Evolutionary conservation across 192 early-diverging fungal species (phyloP).

Genomic region (Oehlia diaphana): DNA sequence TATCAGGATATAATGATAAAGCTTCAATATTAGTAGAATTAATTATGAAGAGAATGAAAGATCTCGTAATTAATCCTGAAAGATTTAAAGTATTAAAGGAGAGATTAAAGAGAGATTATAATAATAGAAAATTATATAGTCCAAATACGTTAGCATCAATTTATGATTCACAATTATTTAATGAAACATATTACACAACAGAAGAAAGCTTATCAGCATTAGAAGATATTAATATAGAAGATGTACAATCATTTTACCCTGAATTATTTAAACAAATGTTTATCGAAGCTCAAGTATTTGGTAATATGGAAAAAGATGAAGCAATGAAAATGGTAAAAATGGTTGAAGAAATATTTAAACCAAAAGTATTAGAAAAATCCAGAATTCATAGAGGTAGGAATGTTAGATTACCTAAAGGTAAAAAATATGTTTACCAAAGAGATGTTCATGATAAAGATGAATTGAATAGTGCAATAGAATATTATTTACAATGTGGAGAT

Average conservation of each 20-base stretch:
- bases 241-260: conserved; percentile 77
- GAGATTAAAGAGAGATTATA: conserved; percentile 68
- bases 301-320: conserved; percentile 75
- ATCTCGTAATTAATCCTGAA: conserved; percentile 60
- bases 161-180: conserved; percentile 74
- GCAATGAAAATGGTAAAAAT: conserved; percentile 62
- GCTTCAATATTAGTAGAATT: conserved; percentile 68
- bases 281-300: conserved; percentile 83
- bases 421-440: conserved; percentile 51
- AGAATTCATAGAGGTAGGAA: conserved; percentile 53
- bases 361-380: conserved; percentile 60
- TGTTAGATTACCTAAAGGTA: conserved; percentile 53
- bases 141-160: conserved; percentile 85
- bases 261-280: conserved; percentile 67
- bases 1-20: conserved; percentile 91
- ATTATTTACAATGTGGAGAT: conserved; percentile 81
- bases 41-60: conserved; percentile 68
- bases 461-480: conserved; percentile 86
- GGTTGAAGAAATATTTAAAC: conserved; percentile 59
- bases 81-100: conserved; percentile 84
- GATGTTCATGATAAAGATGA: conserved; percentile 76
- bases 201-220: conserved; percentile 75
- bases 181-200: conserved; percentile 68
- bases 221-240: conserved; percentile 65
- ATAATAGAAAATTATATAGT: conserved; percentile 75